Percentiles rank a stretch among this genome's conserved stretches.
phyloP scores from a whole-genome alignment of 2,329 filamentous ascomycete genomes.

The Colletotrichum costaricense region DNA sequence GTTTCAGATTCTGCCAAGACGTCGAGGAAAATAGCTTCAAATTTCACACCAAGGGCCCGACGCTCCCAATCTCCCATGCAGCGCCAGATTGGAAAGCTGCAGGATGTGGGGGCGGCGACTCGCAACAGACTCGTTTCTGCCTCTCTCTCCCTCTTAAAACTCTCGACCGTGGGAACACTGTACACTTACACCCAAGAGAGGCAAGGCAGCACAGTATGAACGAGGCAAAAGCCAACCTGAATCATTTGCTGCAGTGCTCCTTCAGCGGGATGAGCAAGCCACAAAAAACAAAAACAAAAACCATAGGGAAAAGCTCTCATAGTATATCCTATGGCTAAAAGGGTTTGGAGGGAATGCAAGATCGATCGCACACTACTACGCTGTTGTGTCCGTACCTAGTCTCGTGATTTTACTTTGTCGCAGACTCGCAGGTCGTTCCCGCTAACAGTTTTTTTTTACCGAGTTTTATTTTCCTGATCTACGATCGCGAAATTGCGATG shows the following conservation, averaged over 20 bases:
- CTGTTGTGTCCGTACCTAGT: too few relatives aligned
- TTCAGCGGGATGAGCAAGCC: slow-evolving; percentile 24
- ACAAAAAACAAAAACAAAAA: background rate
- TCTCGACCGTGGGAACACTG: background rate
- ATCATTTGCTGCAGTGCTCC: slow-evolving; percentile 14
- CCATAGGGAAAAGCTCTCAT: too few relatives aligned
- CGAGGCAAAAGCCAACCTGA: background rate
- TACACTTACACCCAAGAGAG: background rate
- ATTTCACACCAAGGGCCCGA: slow-evolving; percentile 15
- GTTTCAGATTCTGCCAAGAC: slow-evolving; percentile 33
- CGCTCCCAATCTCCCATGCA: slow-evolving; percentile 23
- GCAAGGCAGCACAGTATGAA: background rate
- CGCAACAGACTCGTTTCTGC: background rate
- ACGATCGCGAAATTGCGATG: slow-evolving; percentile 31
- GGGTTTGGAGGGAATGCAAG: too few relatives aligned
- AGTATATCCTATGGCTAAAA: too few relatives aligned
- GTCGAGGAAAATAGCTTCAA: slow-evolving; percentile 32
- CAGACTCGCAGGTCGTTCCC: too few relatives aligned
- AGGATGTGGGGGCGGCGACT: background rate
- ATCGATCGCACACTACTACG: too few relatives aligned
- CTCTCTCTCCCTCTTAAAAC: too few relatives aligned
- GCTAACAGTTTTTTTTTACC: too few relatives aligned
- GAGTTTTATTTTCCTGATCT: slow-evolving; percentile 12
- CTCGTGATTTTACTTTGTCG: too few relatives aligned
- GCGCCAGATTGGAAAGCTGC: background rate